Base-by-base conservation (phyloP, 2,329 filamentous ascomycete species). In the Calonectria pseudoturangicola region DNA sequence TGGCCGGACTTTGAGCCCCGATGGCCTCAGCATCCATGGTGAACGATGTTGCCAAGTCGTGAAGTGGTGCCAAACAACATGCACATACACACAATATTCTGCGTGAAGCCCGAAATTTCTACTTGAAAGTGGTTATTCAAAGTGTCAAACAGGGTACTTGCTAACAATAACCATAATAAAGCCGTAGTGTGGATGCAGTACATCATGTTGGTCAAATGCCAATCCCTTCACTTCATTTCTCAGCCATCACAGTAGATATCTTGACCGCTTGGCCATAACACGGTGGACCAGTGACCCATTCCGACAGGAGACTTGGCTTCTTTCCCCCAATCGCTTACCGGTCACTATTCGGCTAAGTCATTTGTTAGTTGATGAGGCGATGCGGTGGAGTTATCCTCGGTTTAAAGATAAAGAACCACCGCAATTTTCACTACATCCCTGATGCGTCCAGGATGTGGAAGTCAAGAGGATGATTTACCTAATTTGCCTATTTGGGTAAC, bases 341-440 rank as follows among this genome's bases (percentile, higher is more conserved):
- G 54, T 74, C 58, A 64, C 62, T 67, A n/a, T 54, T 65, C 45
- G 64, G 63, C 56, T 64, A 58, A 73, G 43, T 68, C 54, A 51
- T 68, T 67, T 65, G 68, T 28, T 48, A 66, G 21, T 60, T 62
- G 28, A 25, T 36, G 33, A 36, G 33, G 33, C 39, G 45, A 66
- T 69, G 58, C 62, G 56, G 62, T 73, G 67, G 70, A 58, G 54
- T 66, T 79, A 74, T 74, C 77, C 76, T 78, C 77, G 76, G 77
- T 58, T 72, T 66, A 70, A 70, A 63, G 25, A 25, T 33, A 51
- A 41, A 64, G 51, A 47, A 18, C 41, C 66, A 68, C 33, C 67
- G 58, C 36, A 70, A 47, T 51, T 71, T 67, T 65, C 68, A 18
- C 48, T 64, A 66, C 45, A 71, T 62, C 47, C 25, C 66, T 39